These are phyloP conservation scores for Micractinium conductrix DNA, from an alignment of 139 green algal species.

Conservation along the genomic window DNA sequence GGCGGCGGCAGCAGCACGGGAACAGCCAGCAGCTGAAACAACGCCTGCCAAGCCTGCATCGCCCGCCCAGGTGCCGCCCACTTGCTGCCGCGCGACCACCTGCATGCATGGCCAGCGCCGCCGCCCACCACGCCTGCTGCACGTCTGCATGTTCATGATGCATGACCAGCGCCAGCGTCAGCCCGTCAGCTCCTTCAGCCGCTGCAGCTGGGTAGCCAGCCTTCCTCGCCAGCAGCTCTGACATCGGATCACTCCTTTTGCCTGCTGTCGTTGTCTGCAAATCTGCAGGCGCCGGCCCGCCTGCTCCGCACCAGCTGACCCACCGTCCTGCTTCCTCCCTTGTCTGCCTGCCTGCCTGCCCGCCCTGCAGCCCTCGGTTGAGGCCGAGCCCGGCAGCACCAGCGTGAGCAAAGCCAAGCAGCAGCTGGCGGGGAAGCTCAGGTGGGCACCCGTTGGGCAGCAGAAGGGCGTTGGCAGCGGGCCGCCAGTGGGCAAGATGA, in stretches of 20 bases:
- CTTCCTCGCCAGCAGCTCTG: too few relatives aligned
- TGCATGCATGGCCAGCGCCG: not conserved
- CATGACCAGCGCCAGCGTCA: not conserved
- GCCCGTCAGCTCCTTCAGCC: not conserved
- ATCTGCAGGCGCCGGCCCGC: not conserved
- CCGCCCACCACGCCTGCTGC: not conserved
- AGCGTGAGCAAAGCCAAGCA: constrained; percentile 24
- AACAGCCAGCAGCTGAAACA: not conserved
- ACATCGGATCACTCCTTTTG: not conserved
- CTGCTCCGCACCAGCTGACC: too few relatives aligned
- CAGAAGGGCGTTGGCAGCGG: too few relatives aligned
- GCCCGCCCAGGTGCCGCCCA: constrained; percentile 8
- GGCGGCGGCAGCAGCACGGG: not conserved
- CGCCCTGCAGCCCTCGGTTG: not conserved
- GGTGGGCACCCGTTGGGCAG: too few relatives aligned
- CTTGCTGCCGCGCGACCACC: not conserved
- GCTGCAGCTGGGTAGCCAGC: not conserved
- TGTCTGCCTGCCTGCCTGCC: not conserved
- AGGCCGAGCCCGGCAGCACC: not conserved
- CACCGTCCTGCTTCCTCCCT: not conserved
- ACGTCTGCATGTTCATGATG: not conserved
- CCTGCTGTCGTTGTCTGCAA: not conserved
- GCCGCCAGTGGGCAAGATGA: too few relatives aligned
- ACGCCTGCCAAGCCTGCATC: not conserved
- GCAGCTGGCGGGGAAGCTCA: constrained; percentile 10